Conservation (phyloP, 371 early-diverging fungal genomes). For the Syncephalastrum contaminatum region DNA sequence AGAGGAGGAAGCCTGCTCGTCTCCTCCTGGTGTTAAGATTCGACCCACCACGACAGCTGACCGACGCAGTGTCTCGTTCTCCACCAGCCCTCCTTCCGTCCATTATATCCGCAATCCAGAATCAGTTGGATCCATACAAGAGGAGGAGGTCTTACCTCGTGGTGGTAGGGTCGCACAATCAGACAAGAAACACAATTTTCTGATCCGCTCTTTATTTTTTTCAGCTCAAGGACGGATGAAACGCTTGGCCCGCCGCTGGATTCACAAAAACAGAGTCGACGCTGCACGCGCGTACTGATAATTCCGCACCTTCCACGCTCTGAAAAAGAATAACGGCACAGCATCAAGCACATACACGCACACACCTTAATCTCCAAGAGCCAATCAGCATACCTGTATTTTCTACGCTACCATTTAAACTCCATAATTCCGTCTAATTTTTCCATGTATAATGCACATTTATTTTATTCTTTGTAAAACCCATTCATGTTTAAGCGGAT, state of each 20-base stretch:
- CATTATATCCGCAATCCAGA: constrained; percentile 12
- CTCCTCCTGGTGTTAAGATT: constrained; percentile 1
- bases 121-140: background rate
- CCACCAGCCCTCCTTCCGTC: constrained; percentile 31
- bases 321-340: too few species aligned
- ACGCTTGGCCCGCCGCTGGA: constrained; percentile 8
- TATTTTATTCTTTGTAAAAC: constrained; percentile 8
- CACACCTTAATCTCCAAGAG: too few species aligned
- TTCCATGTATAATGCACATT: too few species aligned
- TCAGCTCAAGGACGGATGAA: constrained; percentile 9
- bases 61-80: constrained; percentile 32
- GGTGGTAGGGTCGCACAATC: constrained; percentile 5
- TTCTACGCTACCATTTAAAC: too few species aligned
- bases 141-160: constrained; percentile 2
- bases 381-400: too few species aligned
- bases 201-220: constrained; percentile 2
- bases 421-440: too few species aligned
- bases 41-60: constrained; percentile 5
- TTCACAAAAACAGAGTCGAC: background rate
- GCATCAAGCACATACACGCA: too few species aligned
- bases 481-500: constrained; percentile 23
- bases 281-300: too few species aligned
- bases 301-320: too few species aligned
- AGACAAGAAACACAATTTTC: constrained; percentile 7
- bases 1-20: constrained; percentile 3